Evolutionary conservation across 2,329 filamentous ascomycete species (phyloP), one percentile per base, ranked within the genome.

Genomic region (Pyricularia sp.): DNA sequence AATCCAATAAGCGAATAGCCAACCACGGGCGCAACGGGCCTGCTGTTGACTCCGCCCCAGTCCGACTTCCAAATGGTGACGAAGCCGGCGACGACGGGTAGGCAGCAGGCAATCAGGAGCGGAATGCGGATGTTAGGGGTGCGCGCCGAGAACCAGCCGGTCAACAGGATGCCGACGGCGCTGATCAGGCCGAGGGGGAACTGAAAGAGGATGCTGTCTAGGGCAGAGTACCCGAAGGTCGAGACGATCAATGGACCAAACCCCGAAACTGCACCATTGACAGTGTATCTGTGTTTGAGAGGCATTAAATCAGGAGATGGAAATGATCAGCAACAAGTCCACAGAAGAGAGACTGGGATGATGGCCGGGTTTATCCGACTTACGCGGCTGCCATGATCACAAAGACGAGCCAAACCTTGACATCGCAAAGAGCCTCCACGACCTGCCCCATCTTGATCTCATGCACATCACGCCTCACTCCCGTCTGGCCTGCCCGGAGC

Each of bases 81-180:
- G 74, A 88, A 93, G 0, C 91, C 90, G 0, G 89, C 89, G 66
- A 93, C 91, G 68, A 93, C 90, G 0, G 90, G 91, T 0, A 93
- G 81, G 70, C 90, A 92, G 72, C 87, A 90, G 3, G 85, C 64
- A 4, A 91, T 77, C 0, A 93, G 82, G 77, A 92, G 84, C 6
- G 87, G 75, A 66, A 92, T 84, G 17, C 90, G 85, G 14, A 89
- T 86, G 73, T 92, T 89, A 1, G 80, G 82, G 68, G 89, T 80
- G 1, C 82, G 81, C 0, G 86, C 84, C 5, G 86, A 86, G 1
- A 92, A 79, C 72, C 83, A 92, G 0, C 91, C 91, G 3, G 87
- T 89, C 0, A 88, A 74, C 0, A 91, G 82, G 68, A 93, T 92
- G 67, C 83, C 83, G 65, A 92, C 79, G 70, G 90, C 83, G 73